phyloP scores from a whole-genome alignment of 768 basidiomycete genomes.

The Coprinopsis strossmayeri region DNA sequence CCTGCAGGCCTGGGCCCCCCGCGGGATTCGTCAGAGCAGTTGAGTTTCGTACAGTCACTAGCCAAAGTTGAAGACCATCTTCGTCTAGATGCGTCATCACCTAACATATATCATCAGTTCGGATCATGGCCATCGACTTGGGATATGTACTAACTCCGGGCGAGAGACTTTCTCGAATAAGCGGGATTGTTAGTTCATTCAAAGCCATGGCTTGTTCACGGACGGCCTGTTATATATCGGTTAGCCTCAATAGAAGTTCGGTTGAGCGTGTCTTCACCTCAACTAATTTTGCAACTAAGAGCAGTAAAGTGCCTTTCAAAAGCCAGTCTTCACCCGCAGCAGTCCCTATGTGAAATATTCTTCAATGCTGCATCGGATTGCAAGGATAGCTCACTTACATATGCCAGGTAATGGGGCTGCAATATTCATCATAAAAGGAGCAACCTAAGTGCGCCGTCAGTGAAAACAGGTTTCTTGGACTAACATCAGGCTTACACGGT shows the following conservation, averaged over 20 bases:
- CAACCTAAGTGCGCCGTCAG: constrained; percentile 39
- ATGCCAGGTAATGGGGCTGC: constrained; percentile 60
- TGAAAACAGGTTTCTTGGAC: neutral
- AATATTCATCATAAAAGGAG: constrained; percentile 57
- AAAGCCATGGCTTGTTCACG: constrained; percentile 55
- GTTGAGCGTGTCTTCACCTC: constrained; percentile 35
- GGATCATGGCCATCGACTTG: neutral
- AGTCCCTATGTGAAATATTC: constrained; percentile 42
- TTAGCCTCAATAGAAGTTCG: neutral
- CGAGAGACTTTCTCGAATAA: constrained; percentile 59
- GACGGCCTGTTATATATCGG: constrained; percentile 44
- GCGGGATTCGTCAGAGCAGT: constrained; percentile 40
- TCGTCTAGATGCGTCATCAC: constrained; percentile 65
- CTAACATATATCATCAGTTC: constrained; percentile 30
- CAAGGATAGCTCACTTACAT: constrained; percentile 42
- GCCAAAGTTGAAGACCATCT: constrained; percentile 76
- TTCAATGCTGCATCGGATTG: neutral
- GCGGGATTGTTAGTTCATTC: constrained; percentile 48
- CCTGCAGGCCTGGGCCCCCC: constrained; percentile 46
- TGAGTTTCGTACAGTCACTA: constrained; percentile 60
- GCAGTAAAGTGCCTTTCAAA: constrained; percentile 65
- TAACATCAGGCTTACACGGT: constrained; percentile 30
- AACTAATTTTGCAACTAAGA: constrained; percentile 63
- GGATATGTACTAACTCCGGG: constrained; percentile 36
- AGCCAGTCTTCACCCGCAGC: constrained; percentile 61